A percentile compares a stretch with the other conserved stretches of the same genome.
phyloP scores from a whole-genome alignment of 768 basidiomycete species.

The Exidia glandulosa region DNA sequence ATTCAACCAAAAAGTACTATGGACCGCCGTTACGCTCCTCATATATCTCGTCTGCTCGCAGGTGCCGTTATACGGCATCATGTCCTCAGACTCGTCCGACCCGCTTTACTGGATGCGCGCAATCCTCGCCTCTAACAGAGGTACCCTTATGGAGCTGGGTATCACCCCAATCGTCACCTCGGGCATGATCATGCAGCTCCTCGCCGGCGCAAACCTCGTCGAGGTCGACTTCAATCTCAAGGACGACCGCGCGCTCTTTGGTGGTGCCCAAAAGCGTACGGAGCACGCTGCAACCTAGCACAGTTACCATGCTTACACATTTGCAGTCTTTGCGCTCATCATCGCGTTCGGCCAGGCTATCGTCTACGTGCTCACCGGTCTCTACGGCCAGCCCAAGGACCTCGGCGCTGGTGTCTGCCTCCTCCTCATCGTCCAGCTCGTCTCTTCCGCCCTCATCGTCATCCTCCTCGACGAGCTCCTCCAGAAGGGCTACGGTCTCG shows the following conservation, averaged over 20 bases:
- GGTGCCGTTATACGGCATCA: constrained; percentile 98
- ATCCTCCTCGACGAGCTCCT: constrained; percentile 97
- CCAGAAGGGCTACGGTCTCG: constrained; percentile 97
- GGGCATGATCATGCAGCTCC: constrained; percentile 99
- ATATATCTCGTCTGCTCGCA: constrained; percentile 99
- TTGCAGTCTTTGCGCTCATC: constrained; percentile 86
- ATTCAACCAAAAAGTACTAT: constrained; percentile 97
- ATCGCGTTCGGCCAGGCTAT: constrained; percentile 95
- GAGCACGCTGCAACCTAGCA: constrained; percentile 8
- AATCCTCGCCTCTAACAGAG: constrained; percentile 96
- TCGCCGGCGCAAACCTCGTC: constrained; percentile 94
- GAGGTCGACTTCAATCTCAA: constrained; percentile 96
- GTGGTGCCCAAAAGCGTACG: constrained; percentile 93
- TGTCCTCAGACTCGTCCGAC: constrained; percentile 98
- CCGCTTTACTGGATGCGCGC: constrained; percentile 99
- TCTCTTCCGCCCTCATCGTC: constrained; percentile 90
- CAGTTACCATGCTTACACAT: background rate
- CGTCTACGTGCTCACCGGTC: constrained; percentile 92
- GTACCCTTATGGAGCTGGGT: constrained; percentile 98
- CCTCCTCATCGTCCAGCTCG: constrained; percentile 90
- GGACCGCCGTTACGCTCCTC: constrained; percentile 97
- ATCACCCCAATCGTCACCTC: constrained; percentile 96
- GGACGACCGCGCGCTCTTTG: constrained; percentile 92
- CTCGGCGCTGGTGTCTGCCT: constrained; percentile 96
- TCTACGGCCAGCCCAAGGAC: constrained; percentile 88